Percentiles rank a stretch among this genome's conserved stretches.
Conservation (phyloP, 2,329 filamentous ascomycete species). For the Proliferodiscus dingleyae region DNA sequence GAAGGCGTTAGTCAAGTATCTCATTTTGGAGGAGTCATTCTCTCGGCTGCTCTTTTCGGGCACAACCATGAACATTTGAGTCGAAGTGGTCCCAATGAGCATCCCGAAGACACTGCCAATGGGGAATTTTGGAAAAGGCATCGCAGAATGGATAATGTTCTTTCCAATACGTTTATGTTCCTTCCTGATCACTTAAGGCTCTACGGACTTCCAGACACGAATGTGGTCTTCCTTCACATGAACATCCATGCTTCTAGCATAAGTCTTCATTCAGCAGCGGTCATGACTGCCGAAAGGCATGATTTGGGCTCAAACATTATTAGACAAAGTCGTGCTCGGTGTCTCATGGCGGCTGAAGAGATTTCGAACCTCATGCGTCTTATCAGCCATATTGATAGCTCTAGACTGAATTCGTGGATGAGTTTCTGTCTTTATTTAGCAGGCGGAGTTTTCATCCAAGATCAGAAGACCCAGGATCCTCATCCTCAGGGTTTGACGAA, state of each 20-base stretch:
- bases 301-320: constrained; percentile 60
- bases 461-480: constrained; percentile 47
- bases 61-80: constrained; percentile 78
- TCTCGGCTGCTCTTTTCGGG: constrained; percentile 77
- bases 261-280: constrained; percentile 82
- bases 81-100: constrained; percentile 62
- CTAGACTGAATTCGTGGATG: constrained; percentile 67
- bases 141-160: constrained; percentile 71
- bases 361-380: constrained; percentile 79
- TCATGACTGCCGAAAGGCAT: constrained; percentile 75
- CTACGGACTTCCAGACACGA: constrained; percentile 59
- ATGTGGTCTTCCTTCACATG: constrained; percentile 79
- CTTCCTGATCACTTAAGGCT: constrained; percentile 71
- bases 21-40: constrained; percentile 64
- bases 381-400: constrained; percentile 64
- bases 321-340: constrained; percentile 65
- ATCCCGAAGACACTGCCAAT: constrained; percentile 66
- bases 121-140: constrained; percentile 86
- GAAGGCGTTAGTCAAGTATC: constrained; percentile 56
- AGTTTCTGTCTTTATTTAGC: constrained; percentile 84
- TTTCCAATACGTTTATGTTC: constrained; percentile 73
- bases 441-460: constrained; percentile 75
- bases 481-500: constrained; percentile 34
- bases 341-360: constrained; percentile 76
- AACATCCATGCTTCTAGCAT: constrained; percentile 85